Evolutionary conservation across 768 basidiomycete species (phyloP).

Genomic region (Tricholoma terreum): DNA sequence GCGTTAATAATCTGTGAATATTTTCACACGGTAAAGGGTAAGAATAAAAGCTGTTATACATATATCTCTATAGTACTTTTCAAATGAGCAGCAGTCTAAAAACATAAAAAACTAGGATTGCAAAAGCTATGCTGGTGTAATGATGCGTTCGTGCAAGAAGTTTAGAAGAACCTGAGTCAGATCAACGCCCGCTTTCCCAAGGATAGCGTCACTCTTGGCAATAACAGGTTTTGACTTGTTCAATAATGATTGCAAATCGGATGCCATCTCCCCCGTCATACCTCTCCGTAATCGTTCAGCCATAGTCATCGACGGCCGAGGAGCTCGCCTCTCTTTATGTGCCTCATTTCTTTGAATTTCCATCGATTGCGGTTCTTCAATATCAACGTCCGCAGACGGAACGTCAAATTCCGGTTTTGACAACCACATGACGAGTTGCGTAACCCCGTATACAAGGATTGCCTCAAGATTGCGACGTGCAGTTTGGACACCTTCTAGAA

Average conservation of each 20-base stretch:
- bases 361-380: constrained; percentile 40
- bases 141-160: constrained; percentile 65
- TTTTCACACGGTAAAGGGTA: neutral
- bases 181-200: constrained; percentile 49
- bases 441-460: constrained; percentile 65
- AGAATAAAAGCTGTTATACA: neutral
- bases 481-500: constrained; percentile 54
- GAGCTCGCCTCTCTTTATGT: constrained; percentile 33
- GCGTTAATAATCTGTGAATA: neutral
- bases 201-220: constrained; percentile 50
- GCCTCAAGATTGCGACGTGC: constrained; percentile 65
- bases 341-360: constrained; percentile 28
- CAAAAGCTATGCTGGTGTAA: constrained; percentile 32
- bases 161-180: constrained; percentile 56
- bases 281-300: constrained; percentile 68
- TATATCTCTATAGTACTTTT: constrained; percentile 13
- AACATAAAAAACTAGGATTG: constrained; percentile 1
- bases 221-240: constrained; percentile 64
- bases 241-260: constrained; percentile 65
- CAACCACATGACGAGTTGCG: constrained; percentile 78
- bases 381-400: constrained; percentile 38
- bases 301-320: constrained; percentile 48
- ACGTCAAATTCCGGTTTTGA: constrained; percentile 67
- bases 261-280: constrained; percentile 78
- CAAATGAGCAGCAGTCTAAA: constrained; percentile 1